These are phyloP conservation scores for Aspergillus unguis DNA, from an alignment of 2,329 filamentous ascomycete species.

Conservation along the genomic window DNA sequence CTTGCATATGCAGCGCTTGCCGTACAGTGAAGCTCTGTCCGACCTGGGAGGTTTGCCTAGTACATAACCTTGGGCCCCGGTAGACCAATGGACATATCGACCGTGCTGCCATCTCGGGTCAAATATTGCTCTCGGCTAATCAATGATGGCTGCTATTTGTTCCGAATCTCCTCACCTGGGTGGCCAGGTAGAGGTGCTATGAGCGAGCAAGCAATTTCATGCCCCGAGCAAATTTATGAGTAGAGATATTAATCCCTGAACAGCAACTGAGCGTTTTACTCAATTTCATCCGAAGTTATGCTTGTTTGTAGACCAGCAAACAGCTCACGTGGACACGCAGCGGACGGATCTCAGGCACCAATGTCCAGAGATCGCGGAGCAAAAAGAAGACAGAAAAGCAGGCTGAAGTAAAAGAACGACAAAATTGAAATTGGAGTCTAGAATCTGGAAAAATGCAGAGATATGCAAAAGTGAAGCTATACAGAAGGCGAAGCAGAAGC, in stretches of 20 bases:
- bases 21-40: neutral
- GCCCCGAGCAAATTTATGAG: neutral
- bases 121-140: neutral
- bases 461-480: conserved; percentile 8
- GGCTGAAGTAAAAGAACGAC: neutral
- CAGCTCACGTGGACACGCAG: conserved; percentile 4
- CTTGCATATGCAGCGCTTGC: conserved; percentile 3
- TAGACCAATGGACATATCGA: conserved; percentile 9
- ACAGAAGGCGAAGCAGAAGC: neutral
- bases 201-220: neutral
- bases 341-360: too few species aligned
- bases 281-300: neutral
- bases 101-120: conserved; percentile 16
- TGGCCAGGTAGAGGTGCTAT: conserved; percentile 6
- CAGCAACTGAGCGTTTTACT: neutral
- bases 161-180: conserved; percentile 1
- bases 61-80: conserved; percentile 12
- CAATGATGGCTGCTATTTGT: neutral
- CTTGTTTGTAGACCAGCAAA: conserved; percentile 1
- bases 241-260: neutral
- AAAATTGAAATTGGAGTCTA: neutral
- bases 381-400: neutral
- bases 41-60: neutral
- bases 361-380: neutral
- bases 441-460: neutral